Percentiles rank a stretch among this genome's conserved stretches.
Evolutionary conservation across 106 monocot species (phyloP).

Genomic region (Dendrobium officinale): DNA sequence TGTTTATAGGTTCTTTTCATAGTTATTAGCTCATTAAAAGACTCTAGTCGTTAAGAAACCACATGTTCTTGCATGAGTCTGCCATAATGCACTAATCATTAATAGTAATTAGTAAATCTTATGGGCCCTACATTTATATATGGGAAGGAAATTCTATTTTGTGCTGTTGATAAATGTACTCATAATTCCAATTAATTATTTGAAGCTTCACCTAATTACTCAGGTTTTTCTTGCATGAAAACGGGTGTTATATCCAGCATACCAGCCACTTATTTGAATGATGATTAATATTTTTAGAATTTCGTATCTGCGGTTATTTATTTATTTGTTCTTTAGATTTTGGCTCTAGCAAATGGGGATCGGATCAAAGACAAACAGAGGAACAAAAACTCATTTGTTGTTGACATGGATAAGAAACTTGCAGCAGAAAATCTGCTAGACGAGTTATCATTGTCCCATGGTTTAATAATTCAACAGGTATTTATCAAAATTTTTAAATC

Average conservation of each 20-base stretch:
- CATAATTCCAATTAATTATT: neutral
- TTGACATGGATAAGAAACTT: slow-evolving; percentile 91
- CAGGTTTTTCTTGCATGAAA: neutral
- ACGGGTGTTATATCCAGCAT: neutral
- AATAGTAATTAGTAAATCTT: neutral
- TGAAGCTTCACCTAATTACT: neutral
- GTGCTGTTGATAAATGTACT: neutral
- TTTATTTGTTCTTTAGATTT: slow-evolving; percentile 43
- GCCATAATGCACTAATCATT: neutral
- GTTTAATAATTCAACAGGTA: slow-evolving; percentile 78
- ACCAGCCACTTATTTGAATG: neutral
- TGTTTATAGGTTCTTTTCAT: neutral
- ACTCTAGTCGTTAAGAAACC: neutral
- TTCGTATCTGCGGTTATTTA: neutral
- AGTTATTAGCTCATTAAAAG: neutral
- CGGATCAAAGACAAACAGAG: slow-evolving; percentile 94
- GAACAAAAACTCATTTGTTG: slow-evolving; percentile 85
- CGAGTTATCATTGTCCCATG: slow-evolving; percentile 72
- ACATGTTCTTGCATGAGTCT: neutral
- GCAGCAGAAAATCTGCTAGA: slow-evolving; percentile 87
- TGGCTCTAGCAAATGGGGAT: slow-evolving; percentile 96
- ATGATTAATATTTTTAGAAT: neutral
- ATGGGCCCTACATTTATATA: neutral
- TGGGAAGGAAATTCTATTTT: neutral
- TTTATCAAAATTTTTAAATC: neutral